These are phyloP conservation scores for Arthrobotrys conoides DNA, from an alignment of 2,329 filamentous ascomycete genomes.

Conservation along the genomic window DNA sequence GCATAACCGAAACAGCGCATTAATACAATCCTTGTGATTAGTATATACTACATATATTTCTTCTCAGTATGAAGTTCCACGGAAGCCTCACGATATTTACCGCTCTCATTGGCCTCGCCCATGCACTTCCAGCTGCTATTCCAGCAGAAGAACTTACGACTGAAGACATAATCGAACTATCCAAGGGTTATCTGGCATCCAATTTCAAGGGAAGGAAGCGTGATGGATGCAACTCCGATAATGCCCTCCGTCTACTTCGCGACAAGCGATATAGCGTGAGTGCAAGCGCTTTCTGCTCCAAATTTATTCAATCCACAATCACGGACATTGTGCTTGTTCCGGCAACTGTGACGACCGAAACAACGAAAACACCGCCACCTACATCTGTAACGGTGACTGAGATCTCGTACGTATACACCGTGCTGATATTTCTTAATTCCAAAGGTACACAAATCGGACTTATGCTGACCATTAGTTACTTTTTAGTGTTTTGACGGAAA, in stretches of 20 bases:
- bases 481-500: conserved; percentile 9
- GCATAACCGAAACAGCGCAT: not conserved
- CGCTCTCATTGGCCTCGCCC: not conserved
- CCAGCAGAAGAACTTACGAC: not conserved
- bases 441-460: not conserved
- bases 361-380: not conserved
- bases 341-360: not conserved
- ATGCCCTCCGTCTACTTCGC: conserved; percentile 3
- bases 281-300: conserved; percentile 22
- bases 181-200: not conserved
- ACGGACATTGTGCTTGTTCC: not conserved
- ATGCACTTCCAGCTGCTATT: not conserved
- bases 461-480: not conserved
- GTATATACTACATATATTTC: not conserved
- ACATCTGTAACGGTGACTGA: conserved; percentile 15
- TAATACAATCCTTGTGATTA: not conserved
- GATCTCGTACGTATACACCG: conserved; percentile 2
- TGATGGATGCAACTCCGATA: conserved; percentile 12
- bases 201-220: not conserved
- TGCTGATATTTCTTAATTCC: conserved; percentile 8
- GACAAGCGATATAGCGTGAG: conserved; percentile 11
- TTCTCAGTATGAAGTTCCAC: conserved; percentile 1
- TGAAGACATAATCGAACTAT: not conserved
- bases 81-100: not conserved
- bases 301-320: conserved; percentile 29